Evolutionary conservation across 2,329 filamentous ascomycete genomes (phyloP).

Genomic region (Lasiodiplodia gonubiensis): DNA sequence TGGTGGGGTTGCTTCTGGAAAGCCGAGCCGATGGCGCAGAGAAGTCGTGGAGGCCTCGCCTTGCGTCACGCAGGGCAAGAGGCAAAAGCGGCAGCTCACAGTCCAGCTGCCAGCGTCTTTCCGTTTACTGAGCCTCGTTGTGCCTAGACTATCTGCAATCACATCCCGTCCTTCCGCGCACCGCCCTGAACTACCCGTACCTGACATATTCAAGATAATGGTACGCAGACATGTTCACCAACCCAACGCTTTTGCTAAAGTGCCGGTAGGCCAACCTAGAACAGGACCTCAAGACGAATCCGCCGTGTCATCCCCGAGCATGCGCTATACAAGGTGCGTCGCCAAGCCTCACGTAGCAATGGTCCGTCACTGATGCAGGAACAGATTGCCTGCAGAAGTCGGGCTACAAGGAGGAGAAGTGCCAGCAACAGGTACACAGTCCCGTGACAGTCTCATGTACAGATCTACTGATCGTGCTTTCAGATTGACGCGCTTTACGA

Average conservation of each 20-base stretch:
- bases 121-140: conserved; percentile 7
- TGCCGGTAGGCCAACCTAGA: conserved; percentile 56
- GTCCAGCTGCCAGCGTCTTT: neutral
- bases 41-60: conserved; percentile 23
- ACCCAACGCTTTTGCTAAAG: conserved; percentile 29
- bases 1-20: conserved; percentile 25
- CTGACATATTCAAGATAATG: neutral
- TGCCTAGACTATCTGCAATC: neutral
- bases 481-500: conserved; percentile 87
- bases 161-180: neutral
- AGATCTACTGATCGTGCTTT: conserved; percentile 33
- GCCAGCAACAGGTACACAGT: conserved; percentile 62
- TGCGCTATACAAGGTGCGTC: conserved; percentile 85
- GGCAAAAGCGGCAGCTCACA: conserved; percentile 17
- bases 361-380: conserved; percentile 27
- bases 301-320: conserved; percentile 84
- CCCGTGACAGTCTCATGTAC: neutral
- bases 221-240: neutral
- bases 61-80: conserved; percentile 28
- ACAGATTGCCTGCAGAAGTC: conserved; percentile 84
- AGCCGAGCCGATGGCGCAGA: conserved; percentile 27
- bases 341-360: neutral
- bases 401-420: conserved; percentile 84
- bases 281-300: conserved; percentile 73
- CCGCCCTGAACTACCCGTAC: neutral